Percentiles rank a stretch among this genome's conserved stretches.
phyloP scores from a whole-genome alignment of 1,284 basidiomycete species.

The Moniliella sp. region DNA sequence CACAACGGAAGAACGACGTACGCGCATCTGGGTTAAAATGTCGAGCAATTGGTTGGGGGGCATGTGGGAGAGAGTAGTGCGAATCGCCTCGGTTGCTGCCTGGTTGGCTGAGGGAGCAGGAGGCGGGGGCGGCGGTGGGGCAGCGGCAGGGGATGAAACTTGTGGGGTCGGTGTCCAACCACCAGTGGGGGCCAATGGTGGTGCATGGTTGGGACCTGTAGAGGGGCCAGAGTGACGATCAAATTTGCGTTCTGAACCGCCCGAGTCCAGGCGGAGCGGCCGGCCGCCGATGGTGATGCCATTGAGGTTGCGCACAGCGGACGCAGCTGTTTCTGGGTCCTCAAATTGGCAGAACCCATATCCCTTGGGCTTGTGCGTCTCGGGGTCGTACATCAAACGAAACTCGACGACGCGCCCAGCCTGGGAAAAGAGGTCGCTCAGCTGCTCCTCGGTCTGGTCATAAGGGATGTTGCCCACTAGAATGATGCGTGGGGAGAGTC shows the following conservation, averaged over 20 bases:
- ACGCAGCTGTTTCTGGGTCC: constrained; percentile 72
- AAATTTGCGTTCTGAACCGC: constrained; percentile 35
- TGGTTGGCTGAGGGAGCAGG: no score
- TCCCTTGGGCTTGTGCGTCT: constrained; percentile 82
- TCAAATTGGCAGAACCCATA: constrained; percentile 94
- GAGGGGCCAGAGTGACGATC: no score
- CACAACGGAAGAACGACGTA: constrained; percentile 35
- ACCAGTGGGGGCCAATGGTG: no score
- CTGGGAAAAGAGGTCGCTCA: constrained; percentile 26
- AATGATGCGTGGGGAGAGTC: background rate
- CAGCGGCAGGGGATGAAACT: no score
- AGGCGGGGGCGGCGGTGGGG: no score
- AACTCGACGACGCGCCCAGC: constrained; percentile 30
- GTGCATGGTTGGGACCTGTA: no score
- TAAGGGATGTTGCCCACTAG: constrained; percentile 32
- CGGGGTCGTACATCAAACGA: constrained; percentile 60
- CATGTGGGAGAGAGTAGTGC: constrained; percentile 62
- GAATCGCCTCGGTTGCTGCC: constrained; percentile 62
- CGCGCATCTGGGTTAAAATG: constrained; percentile 93
- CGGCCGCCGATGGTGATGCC: constrained; percentile 56
- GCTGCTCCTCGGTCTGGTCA: constrained; percentile 31
- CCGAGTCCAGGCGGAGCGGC: constrained; percentile 58
- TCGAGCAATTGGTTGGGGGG: constrained; percentile 68
- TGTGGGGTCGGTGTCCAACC: no score
- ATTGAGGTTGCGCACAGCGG: constrained; percentile 66